Percentiles rank a stretch among this genome's conserved stretches.
Conservation (phyloP, 2,329 filamentous ascomycete genomes). For the Tolypocladium guangdongense region DNA sequence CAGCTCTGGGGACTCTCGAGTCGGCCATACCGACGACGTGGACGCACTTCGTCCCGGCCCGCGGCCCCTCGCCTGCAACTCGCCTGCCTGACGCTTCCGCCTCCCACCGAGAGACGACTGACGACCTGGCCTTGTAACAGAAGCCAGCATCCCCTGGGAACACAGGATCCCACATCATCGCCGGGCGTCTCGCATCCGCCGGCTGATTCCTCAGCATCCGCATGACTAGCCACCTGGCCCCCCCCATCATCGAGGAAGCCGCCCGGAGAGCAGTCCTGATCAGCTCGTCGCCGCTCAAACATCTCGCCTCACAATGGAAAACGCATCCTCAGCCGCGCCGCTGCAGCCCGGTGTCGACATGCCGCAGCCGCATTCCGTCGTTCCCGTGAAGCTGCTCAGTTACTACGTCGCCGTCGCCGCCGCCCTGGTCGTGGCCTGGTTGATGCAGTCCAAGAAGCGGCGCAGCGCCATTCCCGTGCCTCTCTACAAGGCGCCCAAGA, state of each 20-base stretch:
- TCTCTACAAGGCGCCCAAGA: constrained; percentile 35
- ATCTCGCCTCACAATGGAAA: not conserved
- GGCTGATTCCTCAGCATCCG: constrained; percentile 6
- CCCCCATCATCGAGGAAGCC: not conserved
- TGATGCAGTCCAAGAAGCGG: constrained; percentile 23
- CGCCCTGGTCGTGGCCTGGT: constrained; percentile 25
- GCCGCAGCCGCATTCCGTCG: not conserved
- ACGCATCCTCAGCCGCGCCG: not conserved
- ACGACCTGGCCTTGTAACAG: not conserved
- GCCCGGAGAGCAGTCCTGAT: not conserved
- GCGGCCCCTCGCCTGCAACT: not conserved
- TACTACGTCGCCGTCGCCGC: constrained; percentile 30
- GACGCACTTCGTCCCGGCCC: not conserved
- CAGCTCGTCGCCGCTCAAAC: not conserved
- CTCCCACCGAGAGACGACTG: not conserved
- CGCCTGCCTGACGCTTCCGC: no score
- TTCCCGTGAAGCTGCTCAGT: constrained; percentile 14
- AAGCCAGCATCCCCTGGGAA: not conserved
- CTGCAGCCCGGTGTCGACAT: not conserved
- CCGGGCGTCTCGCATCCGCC: not conserved
- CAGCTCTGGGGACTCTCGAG: not conserved
- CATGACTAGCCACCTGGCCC: no score
- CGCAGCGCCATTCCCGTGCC: constrained; percentile 23
- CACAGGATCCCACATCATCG: not conserved
- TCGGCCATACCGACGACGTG: not conserved